Evolutionary conservation across 2,329 filamentous ascomycete genomes (phyloP).

Genomic region (Ophiostoma perfectum): DNA sequence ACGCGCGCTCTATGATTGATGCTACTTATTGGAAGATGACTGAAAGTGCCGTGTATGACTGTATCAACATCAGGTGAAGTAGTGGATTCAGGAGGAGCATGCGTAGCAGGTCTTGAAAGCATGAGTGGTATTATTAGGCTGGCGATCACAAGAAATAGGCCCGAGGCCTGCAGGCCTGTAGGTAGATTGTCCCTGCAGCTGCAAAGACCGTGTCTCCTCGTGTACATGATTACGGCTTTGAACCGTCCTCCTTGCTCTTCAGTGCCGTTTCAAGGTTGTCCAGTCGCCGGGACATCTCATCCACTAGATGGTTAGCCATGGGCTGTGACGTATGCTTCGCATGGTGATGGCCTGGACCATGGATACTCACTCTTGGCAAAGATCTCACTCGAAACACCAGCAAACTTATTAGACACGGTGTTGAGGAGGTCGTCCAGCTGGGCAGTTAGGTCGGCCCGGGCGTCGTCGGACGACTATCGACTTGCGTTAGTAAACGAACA

Average conservation of each 20-base stretch:
- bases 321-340: too few relatives aligned
- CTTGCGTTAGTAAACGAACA: conserved; percentile 18
- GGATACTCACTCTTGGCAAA: conserved; percentile 73
- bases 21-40: neutral
- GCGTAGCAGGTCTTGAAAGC: neutral
- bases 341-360: too few relatives aligned
- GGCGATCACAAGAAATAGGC: neutral
- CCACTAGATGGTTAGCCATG: conserved; percentile 54
- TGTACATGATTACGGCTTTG: conserved; percentile 22
- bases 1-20: neutral
- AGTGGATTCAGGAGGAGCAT: neutral
- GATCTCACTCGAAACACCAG: conserved; percentile 76
- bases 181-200: neutral
- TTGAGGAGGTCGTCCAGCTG: conserved; percentile 85
- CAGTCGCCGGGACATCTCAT: conserved; percentile 83
- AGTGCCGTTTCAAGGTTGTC: conserved; percentile 77
- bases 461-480: conserved; percentile 40
- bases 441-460: conserved; percentile 61
- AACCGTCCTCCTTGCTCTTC: conserved; percentile 43
- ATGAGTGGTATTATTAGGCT: neutral
- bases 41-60: neutral
- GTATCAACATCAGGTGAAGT: neutral
- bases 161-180: too few relatives aligned
- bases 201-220: neutral
- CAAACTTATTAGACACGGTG: conserved; percentile 78